Evolutionary conservation across 345 rosid genomes (phyloP), one percentile per base, ranked within the genome.

Genomic region (Erodium maritimum): DNA sequence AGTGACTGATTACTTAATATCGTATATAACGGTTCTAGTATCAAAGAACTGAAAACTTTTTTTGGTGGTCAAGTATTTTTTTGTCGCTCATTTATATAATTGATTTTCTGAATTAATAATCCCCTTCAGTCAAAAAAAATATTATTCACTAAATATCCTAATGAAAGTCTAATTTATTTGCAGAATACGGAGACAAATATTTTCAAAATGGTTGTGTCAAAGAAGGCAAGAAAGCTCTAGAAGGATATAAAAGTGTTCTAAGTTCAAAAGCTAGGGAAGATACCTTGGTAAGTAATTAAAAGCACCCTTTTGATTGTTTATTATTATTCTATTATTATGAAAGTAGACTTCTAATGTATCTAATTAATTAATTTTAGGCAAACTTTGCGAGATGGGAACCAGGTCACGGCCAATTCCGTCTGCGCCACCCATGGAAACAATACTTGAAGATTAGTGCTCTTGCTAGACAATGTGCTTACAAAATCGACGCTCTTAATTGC

Each of bases 361-460:
- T 52, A 13, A 53, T 45, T 18, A 21, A 17, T 20, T 18, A 19
- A 18, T 58, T 62, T 33, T 68, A 86, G 97, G 96, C 85, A 33
- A 84, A 88, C 69, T 82, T 82, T 60, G 91, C 97, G 1, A 78
- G 80, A 67, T 91, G 95, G 97, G 96, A 91, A 59, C 96, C 96
- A 6, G 67, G 77, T 0, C 96, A 82, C 57, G 96, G 97, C 0
- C 70, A 65, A n/a, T 88, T 91, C 73, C 55, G 63, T 53, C 70
- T 82, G 62, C 62, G 83, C 6, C 91, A 88, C 66, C 95, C 97
- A 0, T 91, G 95, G 95, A 71, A 82, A 66, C 78, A 75, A 13
- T 91, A 88, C 69, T 63, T 84, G 59, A 75, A 79, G 71, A 64
- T 88, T 34, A 95, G 82, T 52, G 73, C 77, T 23, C 69, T 81